Evolutionary conservation across 805 yeast species (phyloP).

Genomic region (Pichia thaimueangensis): DNA sequence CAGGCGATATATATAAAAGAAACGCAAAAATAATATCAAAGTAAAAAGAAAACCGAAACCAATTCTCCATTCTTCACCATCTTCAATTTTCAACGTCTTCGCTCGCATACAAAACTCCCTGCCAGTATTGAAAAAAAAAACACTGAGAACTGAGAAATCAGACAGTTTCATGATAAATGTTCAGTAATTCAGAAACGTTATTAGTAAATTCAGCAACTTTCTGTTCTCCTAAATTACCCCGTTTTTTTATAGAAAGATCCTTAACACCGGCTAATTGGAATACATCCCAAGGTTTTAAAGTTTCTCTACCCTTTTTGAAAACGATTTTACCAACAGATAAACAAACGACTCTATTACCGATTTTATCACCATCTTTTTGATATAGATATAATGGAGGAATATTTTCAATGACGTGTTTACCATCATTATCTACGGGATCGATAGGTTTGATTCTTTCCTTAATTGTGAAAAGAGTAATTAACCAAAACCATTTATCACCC

Average conservation of each 20-base stretch:
- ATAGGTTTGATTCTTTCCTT: slow-evolving; percentile 12
- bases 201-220: background rate
- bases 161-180: background rate
- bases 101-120: no score
- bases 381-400: slow-evolving; percentile 3
- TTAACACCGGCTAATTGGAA: background rate
- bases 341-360: slow-evolving; percentile 33
- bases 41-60: no score
- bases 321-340: slow-evolving; percentile 73
- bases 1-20: no score
- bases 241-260: background rate
- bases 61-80: no score
- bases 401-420: background rate
- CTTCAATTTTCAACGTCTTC: no score
- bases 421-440: background rate
- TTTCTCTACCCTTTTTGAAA: slow-evolving; percentile 68
- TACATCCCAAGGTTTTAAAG: slow-evolving; percentile 50
- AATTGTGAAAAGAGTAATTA: slow-evolving; percentile 55
- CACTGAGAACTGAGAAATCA: no score
- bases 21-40: no score
- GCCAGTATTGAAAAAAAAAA: no score
- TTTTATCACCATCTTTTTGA: background rate
- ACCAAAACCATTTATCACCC: slow-evolving; percentile 84
- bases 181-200: background rate
- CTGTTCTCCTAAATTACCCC: background rate